Percentiles rank a stretch among this genome's conserved stretches.
Evolutionary conservation across 169 alveolate species (phyloP).

Genomic region (Besnoitia besnoiti): DNA sequence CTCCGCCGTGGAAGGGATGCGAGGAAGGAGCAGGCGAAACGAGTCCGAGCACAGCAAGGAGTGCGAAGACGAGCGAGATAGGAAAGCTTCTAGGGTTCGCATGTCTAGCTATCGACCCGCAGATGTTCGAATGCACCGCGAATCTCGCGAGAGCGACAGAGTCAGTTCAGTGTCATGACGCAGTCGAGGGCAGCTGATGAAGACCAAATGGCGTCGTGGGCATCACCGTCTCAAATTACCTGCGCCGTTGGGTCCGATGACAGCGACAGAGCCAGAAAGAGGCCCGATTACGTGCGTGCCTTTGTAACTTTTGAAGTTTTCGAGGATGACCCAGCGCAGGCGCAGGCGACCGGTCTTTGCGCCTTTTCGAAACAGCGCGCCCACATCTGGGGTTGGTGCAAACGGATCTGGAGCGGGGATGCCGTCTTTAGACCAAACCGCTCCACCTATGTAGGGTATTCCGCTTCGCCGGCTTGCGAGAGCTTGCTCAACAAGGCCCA

Average conservation of each 20-base stretch:
- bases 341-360: not conserved
- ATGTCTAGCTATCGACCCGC: too few species aligned
- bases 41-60: too few species aligned
- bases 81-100: too few species aligned
- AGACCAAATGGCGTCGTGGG: too few species aligned
- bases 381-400: not conserved
- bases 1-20: too few species aligned
- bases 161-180: too few species aligned
- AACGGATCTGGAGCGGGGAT: not conserved
- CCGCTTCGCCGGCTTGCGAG: not conserved
- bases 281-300: constrained; percentile 63
- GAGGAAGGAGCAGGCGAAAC: too few species aligned
- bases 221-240: not conserved
- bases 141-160: too few species aligned
- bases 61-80: too few species aligned
- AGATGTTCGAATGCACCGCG: too few species aligned
- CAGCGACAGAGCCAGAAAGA: constrained; percentile 51
- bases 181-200: too few species aligned
- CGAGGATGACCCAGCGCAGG: constrained; percentile 46
- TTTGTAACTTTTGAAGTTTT: constrained; percentile 51
- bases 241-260: constrained; percentile 63
- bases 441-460: not conserved
- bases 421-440: not conserved
- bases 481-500: not conserved
- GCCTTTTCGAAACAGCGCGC: constrained; percentile 15